Evolutionary conservation across 495 filamentous ascomycete genomes (phyloP), one percentile per base, ranked within the genome.

Genomic region (Talaromyces thailandensis): DNA sequence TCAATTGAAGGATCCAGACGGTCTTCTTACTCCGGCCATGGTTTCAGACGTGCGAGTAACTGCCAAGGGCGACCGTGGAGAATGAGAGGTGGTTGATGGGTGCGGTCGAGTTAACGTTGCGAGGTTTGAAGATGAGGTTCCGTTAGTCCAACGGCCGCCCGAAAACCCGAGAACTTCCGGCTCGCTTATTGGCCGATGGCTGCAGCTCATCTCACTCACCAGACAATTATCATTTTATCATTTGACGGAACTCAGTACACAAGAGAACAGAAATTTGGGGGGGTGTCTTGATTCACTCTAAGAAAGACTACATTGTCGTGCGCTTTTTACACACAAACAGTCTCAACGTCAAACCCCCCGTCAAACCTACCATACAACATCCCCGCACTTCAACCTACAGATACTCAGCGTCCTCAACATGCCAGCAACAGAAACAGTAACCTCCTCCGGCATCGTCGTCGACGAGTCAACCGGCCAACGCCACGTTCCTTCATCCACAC

Each of bases 401-500:
- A 29, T 61, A 7, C 8, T 6, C 29, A 50, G 50, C 29, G 16
- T 43, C 7, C 32, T 37, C 26, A 67, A 37, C 12, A 69, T 69
- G 64, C 45, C 68, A 29, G 59, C 69, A 56, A 56, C 63, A 56
- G 60, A 65, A 60, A 52, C 64, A 55, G 63, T 75, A 66, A 63
- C 67, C 35, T 65, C 65, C 45, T 83, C 90, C 37, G 95, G 94
- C 66, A 97, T 98, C 69, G 83, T 88, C 61, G 86, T 84, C 57
- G 84, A 88, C 68, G 76, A 81, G 55, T 71, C 69, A 61, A 87
- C 84, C 65, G 95, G 95, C 68, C 86, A 93, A 72, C 86, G 89
- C 37, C 85, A 88, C 63, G 97, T 99, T 61, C 95, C 95, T 32
- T 84, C 92, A 24, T 96, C 93, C 1, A 72, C 82, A 26, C 88